Evolutionary conservation across 495 filamentous ascomycete genomes (phyloP).

Genomic region (Parmelia sp.): DNA sequence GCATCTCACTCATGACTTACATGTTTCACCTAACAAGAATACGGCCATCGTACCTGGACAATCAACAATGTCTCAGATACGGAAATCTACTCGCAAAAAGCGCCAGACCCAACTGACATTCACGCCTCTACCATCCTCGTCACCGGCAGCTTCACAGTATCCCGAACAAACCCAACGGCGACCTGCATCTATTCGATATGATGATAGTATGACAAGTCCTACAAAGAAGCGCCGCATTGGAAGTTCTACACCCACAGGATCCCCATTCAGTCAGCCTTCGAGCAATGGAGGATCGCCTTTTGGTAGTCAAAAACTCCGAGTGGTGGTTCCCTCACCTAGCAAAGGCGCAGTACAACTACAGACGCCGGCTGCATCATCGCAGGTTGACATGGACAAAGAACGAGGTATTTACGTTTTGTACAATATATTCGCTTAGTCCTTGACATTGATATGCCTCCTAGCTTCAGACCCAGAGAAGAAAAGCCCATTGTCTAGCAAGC

Average conservation of each 20-base stretch:
- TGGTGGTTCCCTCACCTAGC: conserved; percentile 14
- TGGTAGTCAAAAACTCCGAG: not conserved
- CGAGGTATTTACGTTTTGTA: not conserved
- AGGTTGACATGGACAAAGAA: conserved; percentile 9
- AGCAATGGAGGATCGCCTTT: conserved; percentile 6
- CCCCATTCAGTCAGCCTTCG: conserved; percentile 7
- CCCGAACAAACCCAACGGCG: conserved; percentile 27
- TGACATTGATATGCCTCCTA: not conserved
- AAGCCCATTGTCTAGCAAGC: not conserved
- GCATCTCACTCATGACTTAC: not conserved
- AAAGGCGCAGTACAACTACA: conserved; percentile 4
- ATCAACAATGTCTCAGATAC: conserved; percentile 1
- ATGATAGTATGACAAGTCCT: conserved; percentile 31
- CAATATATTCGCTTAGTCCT: not conserved
- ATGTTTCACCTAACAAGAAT: not conserved
- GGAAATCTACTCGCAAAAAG: conserved; percentile 28
- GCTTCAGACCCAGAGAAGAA: not conserved
- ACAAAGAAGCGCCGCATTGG: conserved; percentile 19
- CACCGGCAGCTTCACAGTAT: conserved; percentile 18
- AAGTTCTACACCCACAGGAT: not conserved
- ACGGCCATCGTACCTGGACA: not conserved
- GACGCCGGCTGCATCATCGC: conserved; percentile 23
- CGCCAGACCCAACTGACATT: conserved; percentile 44
- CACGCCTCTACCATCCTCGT: conserved; percentile 30
- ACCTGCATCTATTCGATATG: conserved; percentile 37